Conservation (phyloP, 140 eudicot species). For the Anethum foeniculum region DNA sequence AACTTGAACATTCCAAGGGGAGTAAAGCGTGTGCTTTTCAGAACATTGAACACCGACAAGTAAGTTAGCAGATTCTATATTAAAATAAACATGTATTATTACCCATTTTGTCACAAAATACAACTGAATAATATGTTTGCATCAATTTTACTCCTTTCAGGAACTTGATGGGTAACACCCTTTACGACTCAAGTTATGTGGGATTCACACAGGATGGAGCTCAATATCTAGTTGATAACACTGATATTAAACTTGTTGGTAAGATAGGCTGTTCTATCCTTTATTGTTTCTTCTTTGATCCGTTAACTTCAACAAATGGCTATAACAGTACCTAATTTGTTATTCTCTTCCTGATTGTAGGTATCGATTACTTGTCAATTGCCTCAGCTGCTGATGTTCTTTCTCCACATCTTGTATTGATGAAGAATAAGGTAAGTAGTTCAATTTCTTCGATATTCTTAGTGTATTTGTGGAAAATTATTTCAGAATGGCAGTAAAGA, state of each 20-base stretch:
- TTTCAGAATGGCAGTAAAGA: background rate
- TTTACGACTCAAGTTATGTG: constrained; percentile 15
- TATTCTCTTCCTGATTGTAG: background rate
- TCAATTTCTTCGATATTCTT: background rate
- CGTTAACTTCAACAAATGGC: background rate
- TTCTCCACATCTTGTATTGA: constrained; percentile 1
- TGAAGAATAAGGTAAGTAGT: constrained; percentile 3
- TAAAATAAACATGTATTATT: background rate
- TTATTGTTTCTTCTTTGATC: background rate
- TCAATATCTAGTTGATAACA: constrained; percentile 17
- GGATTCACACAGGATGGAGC: constrained; percentile 23
- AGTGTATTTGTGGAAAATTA: background rate
- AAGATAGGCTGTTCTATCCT: background rate
- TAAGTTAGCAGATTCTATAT: background rate
- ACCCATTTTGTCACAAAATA: background rate
- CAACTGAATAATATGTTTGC: background rate
- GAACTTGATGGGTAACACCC: constrained; percentile 10
- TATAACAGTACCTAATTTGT: background rate
- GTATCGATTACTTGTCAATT: constrained; percentile 22
- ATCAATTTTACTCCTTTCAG: constrained; percentile 9
- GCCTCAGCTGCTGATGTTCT: constrained; percentile 6
- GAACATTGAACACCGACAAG: constrained; percentile 59
- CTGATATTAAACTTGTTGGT: constrained; percentile 26
- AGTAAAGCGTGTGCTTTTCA: constrained; percentile 50
- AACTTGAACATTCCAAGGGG: constrained; percentile 48